phyloP scores from a whole-genome alignment of 163 green algal species.

The Botryococcus braunii region DNA sequence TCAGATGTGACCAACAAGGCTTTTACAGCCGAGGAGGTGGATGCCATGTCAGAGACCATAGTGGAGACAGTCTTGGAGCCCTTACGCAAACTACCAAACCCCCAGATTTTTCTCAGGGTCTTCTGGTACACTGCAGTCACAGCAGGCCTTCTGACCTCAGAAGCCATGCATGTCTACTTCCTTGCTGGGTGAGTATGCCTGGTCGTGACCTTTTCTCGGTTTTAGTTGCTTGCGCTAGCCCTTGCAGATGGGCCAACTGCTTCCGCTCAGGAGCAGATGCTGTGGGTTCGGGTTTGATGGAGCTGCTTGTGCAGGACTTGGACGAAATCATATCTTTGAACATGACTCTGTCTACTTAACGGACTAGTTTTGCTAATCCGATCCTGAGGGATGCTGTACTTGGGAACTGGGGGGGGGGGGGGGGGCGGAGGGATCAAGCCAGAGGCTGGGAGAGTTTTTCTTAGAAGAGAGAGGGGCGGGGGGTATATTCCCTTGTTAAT shows the following conservation, averaged over 20 bases:
- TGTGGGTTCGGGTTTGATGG: not conserved
- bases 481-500: no score
- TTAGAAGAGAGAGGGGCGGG: no score
- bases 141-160: constrained; percentile 4
- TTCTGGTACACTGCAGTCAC: constrained; percentile 40
- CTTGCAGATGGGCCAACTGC: not conserved
- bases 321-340: no score
- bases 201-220: not conserved
- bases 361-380: no score
- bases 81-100: constrained; percentile 29
- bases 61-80: constrained; percentile 6
- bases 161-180: constrained; percentile 55
- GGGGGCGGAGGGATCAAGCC: no score
- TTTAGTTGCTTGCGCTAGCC: not conserved
- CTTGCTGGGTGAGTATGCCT: constrained; percentile 25
- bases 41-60: constrained; percentile 29
- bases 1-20: constrained; percentile 41
- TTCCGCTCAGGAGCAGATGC: not conserved
- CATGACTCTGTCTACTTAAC: no score
- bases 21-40: constrained; percentile 39
- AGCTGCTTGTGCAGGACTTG: no score
- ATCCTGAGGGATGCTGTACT: no score
- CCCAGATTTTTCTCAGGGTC: constrained; percentile 48
- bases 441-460: no score
- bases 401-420: no score